Evolutionary conservation across 2,329 filamentous ascomycete species (phyloP), one percentile per base, ranked within the genome.

Genomic region (Apiospora arundinis): DNA sequence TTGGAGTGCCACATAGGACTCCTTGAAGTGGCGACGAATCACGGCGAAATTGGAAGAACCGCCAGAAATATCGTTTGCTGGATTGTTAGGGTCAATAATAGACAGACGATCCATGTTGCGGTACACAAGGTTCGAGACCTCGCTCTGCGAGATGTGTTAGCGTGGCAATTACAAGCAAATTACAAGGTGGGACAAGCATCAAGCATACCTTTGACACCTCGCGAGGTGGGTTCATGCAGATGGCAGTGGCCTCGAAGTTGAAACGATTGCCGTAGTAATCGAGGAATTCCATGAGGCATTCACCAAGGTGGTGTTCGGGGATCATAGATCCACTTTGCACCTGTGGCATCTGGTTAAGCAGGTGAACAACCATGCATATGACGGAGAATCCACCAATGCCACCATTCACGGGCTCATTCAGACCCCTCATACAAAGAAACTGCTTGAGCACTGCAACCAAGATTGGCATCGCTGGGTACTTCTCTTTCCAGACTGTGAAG

Each of bases 361-460:
- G 91, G 84, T 93, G 96, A 72, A 96, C 93, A 7, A 98, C 93
- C 73, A 99, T 86, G 84, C 96, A 99, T 70, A 95, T 98, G 74
- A 97, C 92, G 1, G 95, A 94, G 79, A 98, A 98, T 2, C 96
- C 96, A 70, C 96, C 96, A 69, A 99, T 90, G 2, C 96, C 96
- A 70, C 96, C 96, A 73, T 91, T 93, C 52, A 93, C 92, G 4
- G 97, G 95, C 81, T 99, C 96, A 76, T 98, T 98, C 69, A 98
- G 85, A 0, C 92, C 93, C 73, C 95, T 91, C 90, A 99, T 97
- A 48, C 93, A 87, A 37, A 99, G 85, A 72, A 97, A 95, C 75
- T 99, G 96, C 83, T 99, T 99, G 82, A 99, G 89, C 37, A 98
- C 80, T 0, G 94, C 92, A 48, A 97, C 94, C 32, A 99, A 85